Base-by-base conservation (phyloP, 139 green algal genomes). In the Chlamydomonas asymmetrica region DNA sequence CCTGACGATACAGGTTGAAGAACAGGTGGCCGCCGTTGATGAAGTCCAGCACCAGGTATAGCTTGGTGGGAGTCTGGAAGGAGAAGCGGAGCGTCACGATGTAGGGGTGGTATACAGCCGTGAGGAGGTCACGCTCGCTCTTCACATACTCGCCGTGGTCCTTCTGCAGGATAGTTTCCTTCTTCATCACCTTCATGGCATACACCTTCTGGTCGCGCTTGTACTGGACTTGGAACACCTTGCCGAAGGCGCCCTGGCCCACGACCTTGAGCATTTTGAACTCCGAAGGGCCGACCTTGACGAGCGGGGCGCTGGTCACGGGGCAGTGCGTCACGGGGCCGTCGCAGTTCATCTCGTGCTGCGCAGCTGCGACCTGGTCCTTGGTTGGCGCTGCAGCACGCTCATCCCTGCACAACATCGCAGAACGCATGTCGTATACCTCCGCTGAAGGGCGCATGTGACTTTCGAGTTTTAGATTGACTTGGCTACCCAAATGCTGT, bases 21-120 rank as follows among this genome's bases (percentile, higher is more conserved):
- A 99, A 99, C 9, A 99, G 87, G 72, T 99, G 96, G 9, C 96
- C 96, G 4, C 96, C 96, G 78, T 98, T 99, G 75, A 99, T 91
- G 75, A 99, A 99, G 79, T 99, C 96, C 38, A 99, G 82, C 10
- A 99, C 83, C 71, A 99, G 85, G 85, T 99, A 99, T 41, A 99
- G 89, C 88, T 99, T 99, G 66, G 77, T 86, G 35, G 83, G 72
- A 9, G 93, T 98, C 89, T 97, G 94, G 84, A 98, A 98, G 10
- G 91, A 97, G 76, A 92, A 98, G 40, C 91, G 85, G 75, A 99
- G 75, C 16, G 86, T 93, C 32, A 99, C 96, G 43, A 99, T 97
- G 92, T 97, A 99, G 20, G 96, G 96, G 85, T 99, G 96, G 38
- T 91, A 72, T 27, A 99, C 87, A 5, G 85, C 67, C 3, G 93